Conservation (phyloP, 2,329 filamentous ascomycete species). For the Dothiorella sarmentorum region DNA sequence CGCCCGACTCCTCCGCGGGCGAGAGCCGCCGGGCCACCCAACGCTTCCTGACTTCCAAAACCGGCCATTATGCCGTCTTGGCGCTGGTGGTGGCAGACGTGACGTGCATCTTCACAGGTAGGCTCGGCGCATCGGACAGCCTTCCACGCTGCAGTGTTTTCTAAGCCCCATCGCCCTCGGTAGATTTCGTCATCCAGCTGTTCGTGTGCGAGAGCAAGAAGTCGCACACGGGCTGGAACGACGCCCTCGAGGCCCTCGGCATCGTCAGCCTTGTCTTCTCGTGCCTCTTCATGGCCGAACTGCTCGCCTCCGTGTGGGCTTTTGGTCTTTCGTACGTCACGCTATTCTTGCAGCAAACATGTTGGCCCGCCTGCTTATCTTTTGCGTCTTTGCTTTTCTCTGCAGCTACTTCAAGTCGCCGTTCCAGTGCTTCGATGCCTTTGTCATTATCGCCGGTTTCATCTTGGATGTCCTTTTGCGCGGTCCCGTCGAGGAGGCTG, state of each 20-base stretch:
- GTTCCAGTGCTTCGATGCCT: constrained; percentile 64
- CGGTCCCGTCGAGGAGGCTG: constrained; percentile 60
- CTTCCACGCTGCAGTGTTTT: too few relatives aligned
- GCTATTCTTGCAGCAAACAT: constrained; percentile 9
- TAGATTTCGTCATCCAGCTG: constrained; percentile 50
- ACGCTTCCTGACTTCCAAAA: constrained; percentile 44
- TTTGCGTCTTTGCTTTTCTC: too few relatives aligned
- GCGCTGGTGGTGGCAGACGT: constrained; percentile 50
- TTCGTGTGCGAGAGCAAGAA: constrained; percentile 45
- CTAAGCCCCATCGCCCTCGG: too few relatives aligned
- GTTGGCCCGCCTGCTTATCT: not conserved
- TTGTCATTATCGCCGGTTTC: constrained; percentile 61
- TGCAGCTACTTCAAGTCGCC: constrained; percentile 32
- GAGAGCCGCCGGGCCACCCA: constrained; percentile 25
- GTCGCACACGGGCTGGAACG: constrained; percentile 30
- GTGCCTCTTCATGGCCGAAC: constrained; percentile 62
- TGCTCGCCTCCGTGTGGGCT: constrained; percentile 57
- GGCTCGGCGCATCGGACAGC: not conserved
- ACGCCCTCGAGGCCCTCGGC: constrained; percentile 45
- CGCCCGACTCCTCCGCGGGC: not conserved
- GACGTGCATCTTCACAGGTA: constrained; percentile 48
- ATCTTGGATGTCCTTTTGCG: constrained; percentile 59
- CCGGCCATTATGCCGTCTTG: constrained; percentile 50
- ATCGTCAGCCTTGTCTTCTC: constrained; percentile 58
- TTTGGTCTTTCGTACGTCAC: constrained; percentile 56